These are phyloP conservation scores for Yamadazyma mexicana DNA, from an alignment of 1,139 yeast species.

Conservation along the genomic window DNA sequence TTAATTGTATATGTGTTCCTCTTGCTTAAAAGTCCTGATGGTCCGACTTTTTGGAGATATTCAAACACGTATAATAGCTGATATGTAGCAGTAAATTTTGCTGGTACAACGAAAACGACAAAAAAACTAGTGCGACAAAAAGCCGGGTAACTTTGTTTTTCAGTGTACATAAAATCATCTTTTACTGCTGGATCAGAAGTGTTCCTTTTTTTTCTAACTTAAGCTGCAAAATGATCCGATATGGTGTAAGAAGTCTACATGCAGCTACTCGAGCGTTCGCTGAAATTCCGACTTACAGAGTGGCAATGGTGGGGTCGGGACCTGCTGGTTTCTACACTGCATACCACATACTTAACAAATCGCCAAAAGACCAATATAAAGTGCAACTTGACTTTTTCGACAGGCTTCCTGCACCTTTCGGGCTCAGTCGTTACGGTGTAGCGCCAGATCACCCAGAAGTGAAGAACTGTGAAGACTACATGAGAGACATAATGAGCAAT, in stretches of 20 bases:
- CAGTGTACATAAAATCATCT: background rate
- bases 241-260: background rate
- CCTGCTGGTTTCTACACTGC: conserved; percentile 97
- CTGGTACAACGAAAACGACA: no score
- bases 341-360: conserved; percentile 62
- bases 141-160: conserved; percentile 1
- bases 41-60: no score
- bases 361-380: conserved; percentile 30
- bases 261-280: background rate
- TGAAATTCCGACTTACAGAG: conserved; percentile 21
- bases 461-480: conserved; percentile 81
- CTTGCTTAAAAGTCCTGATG: background rate
- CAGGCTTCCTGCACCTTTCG: conserved; percentile 84
- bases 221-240: background rate
- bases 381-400: conserved; percentile 69
- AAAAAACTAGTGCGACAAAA: background rate
- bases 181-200: no score
- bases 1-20: background rate
- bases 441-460: conserved; percentile 99
- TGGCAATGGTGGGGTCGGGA: conserved; percentile 90
- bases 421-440: conserved; percentile 91
- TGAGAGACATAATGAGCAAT: conserved; percentile 55
- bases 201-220: no score
- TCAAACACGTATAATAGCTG: background rate
- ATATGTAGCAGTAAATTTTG: background rate